Conservation (phyloP, 2,329 filamentous ascomycete species). For the Scopulariopsis brevicaulis region DNA sequence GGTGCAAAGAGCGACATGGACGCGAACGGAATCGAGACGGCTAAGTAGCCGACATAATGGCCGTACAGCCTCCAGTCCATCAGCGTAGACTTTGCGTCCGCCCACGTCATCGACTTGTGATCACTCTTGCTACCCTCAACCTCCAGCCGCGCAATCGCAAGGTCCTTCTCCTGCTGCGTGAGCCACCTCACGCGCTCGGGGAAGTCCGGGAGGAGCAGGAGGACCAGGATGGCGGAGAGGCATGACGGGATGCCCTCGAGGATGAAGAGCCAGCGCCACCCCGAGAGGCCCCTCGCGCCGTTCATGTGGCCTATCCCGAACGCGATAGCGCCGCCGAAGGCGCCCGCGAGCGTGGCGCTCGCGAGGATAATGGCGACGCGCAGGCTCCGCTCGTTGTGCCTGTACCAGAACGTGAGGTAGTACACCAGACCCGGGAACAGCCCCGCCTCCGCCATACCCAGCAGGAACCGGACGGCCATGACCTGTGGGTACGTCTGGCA, state of each 20-base stretch:
- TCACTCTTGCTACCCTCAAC: slow-evolving; percentile 40
- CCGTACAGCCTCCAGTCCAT: slow-evolving; percentile 59
- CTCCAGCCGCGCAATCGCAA: slow-evolving; percentile 33
- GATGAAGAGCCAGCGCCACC: slow-evolving; percentile 56
- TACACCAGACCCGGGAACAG: slow-evolving; percentile 56
- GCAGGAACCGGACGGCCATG: slow-evolving; percentile 54
- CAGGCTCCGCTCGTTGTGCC: slow-evolving; percentile 57
- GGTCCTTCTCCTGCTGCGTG: slow-evolving; percentile 39
- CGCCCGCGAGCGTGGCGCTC: slow-evolving; percentile 57
- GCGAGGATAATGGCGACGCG: slow-evolving; percentile 59
- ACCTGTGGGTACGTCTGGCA: slow-evolving; percentile 50
- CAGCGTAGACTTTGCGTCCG: slow-evolving; percentile 57
- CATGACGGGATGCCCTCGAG: slow-evolving; percentile 56
- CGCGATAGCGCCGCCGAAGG: slow-evolving; percentile 62
- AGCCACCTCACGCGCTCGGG: slow-evolving; percentile 50
- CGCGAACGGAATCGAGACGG: slow-evolving; percentile 42
- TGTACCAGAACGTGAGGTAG: slow-evolving; percentile 68
- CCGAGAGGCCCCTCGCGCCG: slow-evolving; percentile 44
- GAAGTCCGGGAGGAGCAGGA: slow-evolving; percentile 57
- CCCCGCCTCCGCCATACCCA: slow-evolving; percentile 61
- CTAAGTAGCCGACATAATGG: slow-evolving; percentile 44
- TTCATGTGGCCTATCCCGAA: slow-evolving; percentile 66
- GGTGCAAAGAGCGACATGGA: slow-evolving; percentile 52
- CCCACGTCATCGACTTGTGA: slow-evolving; percentile 51
- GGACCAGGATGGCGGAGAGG: slow-evolving; percentile 47